Conservation (phyloP, 2,329 filamentous ascomycete genomes). For the Thielaviopsis ethacetica region DNA sequence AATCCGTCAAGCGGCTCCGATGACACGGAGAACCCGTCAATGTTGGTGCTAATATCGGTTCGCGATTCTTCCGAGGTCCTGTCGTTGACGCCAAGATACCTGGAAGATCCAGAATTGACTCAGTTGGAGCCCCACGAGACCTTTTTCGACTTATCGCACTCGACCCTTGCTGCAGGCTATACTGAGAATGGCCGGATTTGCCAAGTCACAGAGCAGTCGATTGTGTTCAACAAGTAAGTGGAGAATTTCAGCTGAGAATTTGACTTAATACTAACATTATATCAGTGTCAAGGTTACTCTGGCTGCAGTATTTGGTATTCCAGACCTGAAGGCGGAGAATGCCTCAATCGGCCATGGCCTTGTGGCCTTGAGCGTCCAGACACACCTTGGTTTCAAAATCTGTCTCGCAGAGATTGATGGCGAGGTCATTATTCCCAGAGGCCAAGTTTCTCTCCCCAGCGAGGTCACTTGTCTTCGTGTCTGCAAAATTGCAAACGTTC, state of each 20-base stretch:
- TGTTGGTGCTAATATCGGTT: conserved; percentile 29
- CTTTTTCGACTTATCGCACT: conserved; percentile 33
- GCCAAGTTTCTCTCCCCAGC: conserved; percentile 12
- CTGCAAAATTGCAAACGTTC: conserved; percentile 13
- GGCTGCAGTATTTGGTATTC: conserved; percentile 19
- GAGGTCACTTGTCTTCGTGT: conserved; percentile 33
- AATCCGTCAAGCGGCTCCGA: conserved; percentile 12
- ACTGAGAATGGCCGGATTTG: conserved; percentile 24
- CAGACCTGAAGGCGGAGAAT: conserved; percentile 22
- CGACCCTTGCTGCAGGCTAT: conserved; percentile 32
- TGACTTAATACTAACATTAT: conserved; percentile 12
- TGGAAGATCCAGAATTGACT: background rate
- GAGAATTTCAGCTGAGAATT: background rate
- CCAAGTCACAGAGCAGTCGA: conserved; percentile 36
- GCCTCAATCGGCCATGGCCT: conserved; percentile 24
- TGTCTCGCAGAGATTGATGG: conserved; percentile 1
- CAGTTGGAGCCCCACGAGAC: conserved; percentile 17
- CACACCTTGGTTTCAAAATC: background rate
- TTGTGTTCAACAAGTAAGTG: conserved; percentile 28
- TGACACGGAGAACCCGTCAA: conserved; percentile 8
- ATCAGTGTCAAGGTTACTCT: conserved; percentile 19
- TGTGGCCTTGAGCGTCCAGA: conserved; percentile 28
- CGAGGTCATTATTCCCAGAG: background rate
- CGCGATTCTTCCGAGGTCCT: conserved; percentile 33
- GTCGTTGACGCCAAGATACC: conserved; percentile 23